phyloP scores from a whole-genome alignment of 2,329 filamentous ascomycete species.

The Pestalotiopsis sp. region DNA sequence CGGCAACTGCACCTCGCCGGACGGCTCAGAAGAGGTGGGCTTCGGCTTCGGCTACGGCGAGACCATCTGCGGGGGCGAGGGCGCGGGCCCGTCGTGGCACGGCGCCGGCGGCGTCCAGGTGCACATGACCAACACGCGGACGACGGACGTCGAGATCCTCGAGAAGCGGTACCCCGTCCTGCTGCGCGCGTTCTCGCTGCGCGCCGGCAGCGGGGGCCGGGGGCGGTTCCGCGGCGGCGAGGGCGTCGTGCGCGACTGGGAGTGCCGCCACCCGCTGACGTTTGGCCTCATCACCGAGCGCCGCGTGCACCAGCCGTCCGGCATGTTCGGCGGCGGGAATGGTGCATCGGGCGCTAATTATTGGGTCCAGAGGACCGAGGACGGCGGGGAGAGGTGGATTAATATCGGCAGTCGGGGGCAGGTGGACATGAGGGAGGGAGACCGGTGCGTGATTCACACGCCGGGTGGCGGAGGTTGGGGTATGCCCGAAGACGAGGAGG shows the following conservation, averaged over 20 bases:
- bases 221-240: constrained; percentile 67
- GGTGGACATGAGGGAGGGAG: constrained; percentile 18
- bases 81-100: constrained; percentile 68
- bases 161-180: constrained; percentile 72
- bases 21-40: constrained; percentile 38
- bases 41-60: constrained; percentile 71
- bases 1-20: constrained; percentile 25
- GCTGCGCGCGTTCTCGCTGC: constrained; percentile 63
- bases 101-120: constrained; percentile 70
- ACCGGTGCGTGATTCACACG: constrained; percentile 18
- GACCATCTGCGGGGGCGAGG: constrained; percentile 72
- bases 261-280: constrained; percentile 70
- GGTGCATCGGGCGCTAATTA: constrained; percentile 70
- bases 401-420: constrained; percentile 17
- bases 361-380: constrained; percentile 53
- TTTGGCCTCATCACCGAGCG: constrained; percentile 72
- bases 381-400: constrained; percentile 16
- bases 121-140: constrained; percentile 77
- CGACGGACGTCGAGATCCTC: constrained; percentile 72
- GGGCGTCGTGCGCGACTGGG: constrained; percentile 70
- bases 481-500: neutral
- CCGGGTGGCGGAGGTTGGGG: constrained; percentile 6
- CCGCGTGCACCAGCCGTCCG: constrained; percentile 71
- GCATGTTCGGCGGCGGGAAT: constrained; percentile 69
- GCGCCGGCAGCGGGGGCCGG: constrained; percentile 57